Conservation (phyloP, 306 rosid species). For the Malus asiatica region DNA sequence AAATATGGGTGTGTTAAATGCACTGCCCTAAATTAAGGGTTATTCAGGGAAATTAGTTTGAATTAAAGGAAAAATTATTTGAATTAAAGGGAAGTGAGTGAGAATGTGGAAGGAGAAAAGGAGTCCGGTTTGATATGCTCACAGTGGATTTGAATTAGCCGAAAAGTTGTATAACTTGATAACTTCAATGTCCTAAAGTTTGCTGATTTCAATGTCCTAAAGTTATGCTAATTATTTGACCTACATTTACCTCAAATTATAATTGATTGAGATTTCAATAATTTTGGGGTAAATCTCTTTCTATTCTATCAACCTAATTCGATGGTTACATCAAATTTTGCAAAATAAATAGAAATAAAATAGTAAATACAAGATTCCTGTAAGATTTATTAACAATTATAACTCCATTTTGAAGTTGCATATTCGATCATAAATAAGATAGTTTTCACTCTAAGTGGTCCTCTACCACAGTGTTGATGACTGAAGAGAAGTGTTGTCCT, state of each 20-base stretch:
- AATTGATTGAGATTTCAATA: background rate
- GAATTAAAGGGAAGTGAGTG: conserved; percentile 11
- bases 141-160: background rate
- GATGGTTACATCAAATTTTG: background rate
- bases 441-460: too few relatives aligned
- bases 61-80: background rate
- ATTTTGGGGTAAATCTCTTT: background rate
- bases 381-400: background rate
- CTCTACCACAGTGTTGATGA: too few relatives aligned
- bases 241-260: too few relatives aligned
- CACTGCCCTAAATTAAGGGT: too few relatives aligned
- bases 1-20: too few relatives aligned
- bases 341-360: background rate
- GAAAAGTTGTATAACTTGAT: background rate
- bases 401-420: background rate
- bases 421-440: background rate
- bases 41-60: background rate
- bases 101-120: background rate
- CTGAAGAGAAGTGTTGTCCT: too few relatives aligned
- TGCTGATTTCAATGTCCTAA: background rate
- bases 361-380: background rate
- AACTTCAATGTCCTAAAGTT: background rate
- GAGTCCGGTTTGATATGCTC: too few relatives aligned
- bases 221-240: background rate
- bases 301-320: background rate